Evolutionary conservation across 2,329 filamentous ascomycete species (phyloP).

Genomic region (Cytospora piceae): DNA sequence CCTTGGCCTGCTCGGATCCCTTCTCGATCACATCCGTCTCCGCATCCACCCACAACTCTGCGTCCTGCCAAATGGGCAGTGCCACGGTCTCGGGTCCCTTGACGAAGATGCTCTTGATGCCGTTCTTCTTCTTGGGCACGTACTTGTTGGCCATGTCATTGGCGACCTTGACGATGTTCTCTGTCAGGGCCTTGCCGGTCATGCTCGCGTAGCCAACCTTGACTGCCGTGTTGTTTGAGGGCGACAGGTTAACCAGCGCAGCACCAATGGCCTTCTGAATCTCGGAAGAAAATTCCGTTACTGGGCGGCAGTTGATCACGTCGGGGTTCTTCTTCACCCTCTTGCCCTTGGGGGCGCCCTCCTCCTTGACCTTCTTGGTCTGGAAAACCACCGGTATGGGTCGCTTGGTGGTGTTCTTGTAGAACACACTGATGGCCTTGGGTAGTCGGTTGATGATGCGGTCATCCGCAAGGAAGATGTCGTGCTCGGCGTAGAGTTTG

Average conservation of each 20-base stretch:
- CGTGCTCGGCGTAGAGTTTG: slow-evolving; percentile 83
- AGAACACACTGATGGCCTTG: slow-evolving; percentile 85
- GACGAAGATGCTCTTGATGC: slow-evolving; percentile 82
- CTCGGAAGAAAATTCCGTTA: slow-evolving; percentile 75
- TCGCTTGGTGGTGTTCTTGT: slow-evolving; percentile 79
- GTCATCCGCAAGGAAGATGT: slow-evolving; percentile 92
- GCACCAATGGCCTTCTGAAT: slow-evolving; percentile 75
- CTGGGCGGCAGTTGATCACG: slow-evolving; percentile 52
- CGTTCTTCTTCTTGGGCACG: slow-evolving; percentile 85
- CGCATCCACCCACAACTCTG: slow-evolving; percentile 86
- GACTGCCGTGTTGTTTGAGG: slow-evolving; percentile 79
- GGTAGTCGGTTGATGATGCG: slow-evolving; percentile 77
- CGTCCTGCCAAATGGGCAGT: slow-evolving; percentile 91
- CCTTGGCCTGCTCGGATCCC: slow-evolving; percentile 52
- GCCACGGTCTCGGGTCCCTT: slow-evolving; percentile 88
- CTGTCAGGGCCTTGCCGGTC: slow-evolving; percentile 74
- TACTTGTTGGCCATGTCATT: slow-evolving; percentile 74
- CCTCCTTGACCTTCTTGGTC: slow-evolving; percentile 53
- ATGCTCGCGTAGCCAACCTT: slow-evolving; percentile 78
- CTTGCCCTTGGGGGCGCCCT: slow-evolving; percentile 59
- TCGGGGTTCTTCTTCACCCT: slow-evolving; percentile 56
- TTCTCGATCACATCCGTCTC: slow-evolving; percentile 71
- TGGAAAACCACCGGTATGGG: slow-evolving; percentile 81
- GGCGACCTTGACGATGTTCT: slow-evolving; percentile 77
- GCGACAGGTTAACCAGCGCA: slow-evolving; percentile 80